Base-by-base conservation (phyloP, 805 yeast species). In the Scheffersomyces lignosus region DNA sequence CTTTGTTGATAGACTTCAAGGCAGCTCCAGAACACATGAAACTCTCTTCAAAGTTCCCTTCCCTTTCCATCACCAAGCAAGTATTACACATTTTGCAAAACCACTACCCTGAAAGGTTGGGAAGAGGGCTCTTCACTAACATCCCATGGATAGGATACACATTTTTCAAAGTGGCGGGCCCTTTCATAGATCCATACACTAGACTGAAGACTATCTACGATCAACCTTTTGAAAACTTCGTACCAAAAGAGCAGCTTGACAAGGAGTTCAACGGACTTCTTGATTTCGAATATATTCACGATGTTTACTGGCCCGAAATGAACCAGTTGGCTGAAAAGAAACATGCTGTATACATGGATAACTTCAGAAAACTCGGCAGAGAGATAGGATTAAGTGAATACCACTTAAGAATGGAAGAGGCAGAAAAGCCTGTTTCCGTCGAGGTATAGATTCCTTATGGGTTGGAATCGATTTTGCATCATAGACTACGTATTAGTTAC, bases 1-100 rank as follows among this genome's bases (percentile, higher is more conserved):
- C 98, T 1, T 66, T 93, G 36, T 70, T 95, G 45, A 91, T 93
- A 47, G 99, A 93, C 62, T 91, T 93, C 65, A 87, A 91, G 62
- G 81, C 86, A 14, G 81, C 87, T 41, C 84, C 87, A 38, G 73
- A 68, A 3, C 58, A 54, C 26, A 48, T 64, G 56, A 66, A 60
- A 13, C 53, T 64, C 16, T 61, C 66, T 5, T 47, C 73, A 8
- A 73, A 57, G 54, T 71, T 62, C 45, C 81, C 79, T 3, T 78
- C 80, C 2, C 51, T 71, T 18, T 63, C 75, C 23, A 70, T 71
- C 36, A 73, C 78, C 15, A 71, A 70, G 42, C 77, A 75, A 37
- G 67, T 74, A 47, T 53, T 65, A 56, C 71, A 73, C 48, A 73
- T 77, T 28, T 59, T 77, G 45, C 82, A 78, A 47, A 66, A 74